These are phyloP conservation scores for Earliella scabrosa DNA, from an alignment of 1,284 basidiomycete species.

Conservation along the genomic window DNA sequence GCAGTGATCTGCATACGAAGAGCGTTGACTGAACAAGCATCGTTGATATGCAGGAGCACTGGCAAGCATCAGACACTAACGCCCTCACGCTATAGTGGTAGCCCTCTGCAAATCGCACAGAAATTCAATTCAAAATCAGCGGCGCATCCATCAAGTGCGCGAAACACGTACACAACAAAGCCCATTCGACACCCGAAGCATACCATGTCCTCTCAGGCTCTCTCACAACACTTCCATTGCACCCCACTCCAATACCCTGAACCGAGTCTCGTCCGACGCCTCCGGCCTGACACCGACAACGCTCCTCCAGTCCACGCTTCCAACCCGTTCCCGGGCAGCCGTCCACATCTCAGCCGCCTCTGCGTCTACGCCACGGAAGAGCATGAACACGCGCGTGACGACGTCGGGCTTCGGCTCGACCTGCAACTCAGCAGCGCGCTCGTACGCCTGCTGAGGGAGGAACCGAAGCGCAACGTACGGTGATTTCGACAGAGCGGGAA, in stretches of 20 bases:
- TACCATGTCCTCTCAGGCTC: no score
- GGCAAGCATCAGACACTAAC: no score
- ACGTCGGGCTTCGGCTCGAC: conserved; percentile 39
- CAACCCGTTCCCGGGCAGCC: conserved; percentile 22
- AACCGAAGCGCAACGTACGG: conserved; percentile 4
- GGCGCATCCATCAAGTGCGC: no score
- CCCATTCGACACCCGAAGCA: no score
- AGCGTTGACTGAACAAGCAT: no score
- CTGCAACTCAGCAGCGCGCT: neutral
- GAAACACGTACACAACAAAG: no score
- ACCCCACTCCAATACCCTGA: conserved; percentile 43
- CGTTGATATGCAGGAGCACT: no score
- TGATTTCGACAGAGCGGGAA: neutral
- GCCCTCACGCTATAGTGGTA: no score
- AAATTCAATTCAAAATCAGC: no score
- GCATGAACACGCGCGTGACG: conserved; percentile 49
- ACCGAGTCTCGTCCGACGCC: conserved; percentile 26
- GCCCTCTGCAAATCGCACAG: no score
- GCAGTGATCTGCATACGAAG: no score
- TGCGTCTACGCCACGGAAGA: conserved; percentile 44
- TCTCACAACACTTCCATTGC: conserved; percentile 39
- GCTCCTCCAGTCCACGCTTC: conserved; percentile 20
- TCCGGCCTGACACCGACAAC: conserved; percentile 33
- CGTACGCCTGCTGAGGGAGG: conserved; percentile 1
- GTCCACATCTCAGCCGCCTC: conserved; percentile 30